Evolutionary conservation across 495 filamentous ascomycete genomes (phyloP).

Genomic region (Echria macrotheca): DNA sequence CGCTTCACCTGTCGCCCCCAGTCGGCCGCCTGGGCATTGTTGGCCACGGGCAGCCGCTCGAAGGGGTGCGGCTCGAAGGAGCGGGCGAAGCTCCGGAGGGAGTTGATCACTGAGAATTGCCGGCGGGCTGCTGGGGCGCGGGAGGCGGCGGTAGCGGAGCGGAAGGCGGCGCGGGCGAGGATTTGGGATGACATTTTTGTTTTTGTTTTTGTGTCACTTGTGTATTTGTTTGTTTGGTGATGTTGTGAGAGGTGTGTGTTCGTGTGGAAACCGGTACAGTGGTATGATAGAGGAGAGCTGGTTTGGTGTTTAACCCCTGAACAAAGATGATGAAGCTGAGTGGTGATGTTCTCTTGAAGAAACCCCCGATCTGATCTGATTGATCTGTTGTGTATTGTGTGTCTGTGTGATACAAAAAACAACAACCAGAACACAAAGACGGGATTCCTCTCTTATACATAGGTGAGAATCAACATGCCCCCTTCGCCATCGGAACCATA

Average conservation of each 20-base stretch:
- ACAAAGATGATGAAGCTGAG: slow-evolving; percentile 10
- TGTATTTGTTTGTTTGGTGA: slow-evolving; percentile 1
- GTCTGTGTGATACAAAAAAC: slow-evolving; percentile 12
- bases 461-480: slow-evolving; percentile 1
- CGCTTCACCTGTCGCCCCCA: slow-evolving; percentile 20
- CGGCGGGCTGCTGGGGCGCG: too few relatives aligned
- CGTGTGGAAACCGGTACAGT: neutral
- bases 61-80: slow-evolving; percentile 31
- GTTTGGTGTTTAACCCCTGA: neutral
- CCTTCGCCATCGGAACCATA: neutral
- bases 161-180: slow-evolving; percentile 22
- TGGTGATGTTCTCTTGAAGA: too few relatives aligned
- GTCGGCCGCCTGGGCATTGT: slow-evolving; percentile 18
- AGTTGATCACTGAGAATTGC: slow-evolving; percentile 25
- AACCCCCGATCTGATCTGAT: too few relatives aligned
- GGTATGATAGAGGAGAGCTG: neutral
- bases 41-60: slow-evolving; percentile 25
- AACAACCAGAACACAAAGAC: neutral
- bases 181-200: slow-evolving; percentile 22
- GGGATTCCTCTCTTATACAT: slow-evolving; percentile 15
- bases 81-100: slow-evolving; percentile 24
- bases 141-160: slow-evolving; percentile 15
- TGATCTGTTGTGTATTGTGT: neutral
- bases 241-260: slow-evolving; percentile 2
- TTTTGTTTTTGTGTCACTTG: too few relatives aligned